phyloP scores from a whole-genome alignment of 352 stramenopile species.

The Hyphochytrium catenoides region DNA sequence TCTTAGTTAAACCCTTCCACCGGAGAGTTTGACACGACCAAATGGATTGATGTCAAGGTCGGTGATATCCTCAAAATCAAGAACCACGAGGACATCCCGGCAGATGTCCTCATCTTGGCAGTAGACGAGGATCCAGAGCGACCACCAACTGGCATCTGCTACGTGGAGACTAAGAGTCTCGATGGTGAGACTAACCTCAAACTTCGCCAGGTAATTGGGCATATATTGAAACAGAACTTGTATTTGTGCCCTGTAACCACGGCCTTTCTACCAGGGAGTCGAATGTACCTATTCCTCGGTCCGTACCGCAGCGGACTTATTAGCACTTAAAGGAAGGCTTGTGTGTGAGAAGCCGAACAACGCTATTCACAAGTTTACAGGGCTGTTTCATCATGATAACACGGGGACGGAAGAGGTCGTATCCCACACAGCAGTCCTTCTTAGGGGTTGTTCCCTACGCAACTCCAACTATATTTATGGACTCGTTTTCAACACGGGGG shows the following conservation, averaged over 20 bases:
- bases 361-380: conserved; percentile 66
- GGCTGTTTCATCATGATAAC: conserved; percentile 33
- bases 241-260: no score
- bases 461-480: conserved; percentile 77
- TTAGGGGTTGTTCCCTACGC: conserved; percentile 58
- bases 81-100: conserved; percentile 57
- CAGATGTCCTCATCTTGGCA: conserved; percentile 59
- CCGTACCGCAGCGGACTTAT: conserved; percentile 21
- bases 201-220: conserved; percentile 26
- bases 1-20: no score
- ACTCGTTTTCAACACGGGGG: conserved; percentile 68
- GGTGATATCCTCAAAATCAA: conserved; percentile 55
- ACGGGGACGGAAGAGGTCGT: conserved; percentile 33
- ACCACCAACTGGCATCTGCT: conserved; percentile 54
- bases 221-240: no score
- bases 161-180: conserved; percentile 75
- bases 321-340: conserved; percentile 23
- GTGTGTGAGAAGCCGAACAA: conserved; percentile 66
- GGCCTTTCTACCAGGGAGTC: no score
- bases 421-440: conserved; percentile 40
- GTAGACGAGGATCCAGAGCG: conserved; percentile 37
- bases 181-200: conserved; percentile 82
- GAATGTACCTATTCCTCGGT: conserved; percentile 42
- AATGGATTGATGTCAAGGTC: conserved; percentile 48
- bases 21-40: conserved; percentile 25